A percentile compares a stretch with the other conserved stretches of the same genome.
These are phyloP conservation scores for Pythium phragmiticola DNA, from an alignment of 352 stramenopile genomes.

Conservation along the genomic window DNA sequence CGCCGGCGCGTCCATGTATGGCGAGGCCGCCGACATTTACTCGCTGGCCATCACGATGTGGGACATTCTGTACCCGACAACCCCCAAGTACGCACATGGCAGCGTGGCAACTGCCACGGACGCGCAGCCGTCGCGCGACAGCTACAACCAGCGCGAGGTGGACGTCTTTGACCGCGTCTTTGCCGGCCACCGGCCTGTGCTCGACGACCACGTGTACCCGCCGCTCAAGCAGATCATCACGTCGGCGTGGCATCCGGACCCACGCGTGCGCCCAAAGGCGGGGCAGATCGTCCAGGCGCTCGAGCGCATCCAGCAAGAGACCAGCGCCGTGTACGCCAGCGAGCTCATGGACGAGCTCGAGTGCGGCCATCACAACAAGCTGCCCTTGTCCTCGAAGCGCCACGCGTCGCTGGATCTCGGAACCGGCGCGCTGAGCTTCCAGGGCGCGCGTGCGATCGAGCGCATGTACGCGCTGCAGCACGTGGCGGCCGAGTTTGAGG, in stretches of 20 bases:
- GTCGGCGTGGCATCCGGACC: constrained; percentile 28
- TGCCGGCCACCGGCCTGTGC: constrained; percentile 26
- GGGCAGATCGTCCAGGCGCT: constrained; percentile 31
- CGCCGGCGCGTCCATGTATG: constrained; percentile 29
- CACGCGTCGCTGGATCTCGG: neutral
- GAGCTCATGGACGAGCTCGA: constrained; percentile 23
- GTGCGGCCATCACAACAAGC: neutral
- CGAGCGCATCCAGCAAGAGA: constrained; percentile 30
- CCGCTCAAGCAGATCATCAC: constrained; percentile 27
- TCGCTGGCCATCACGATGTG: constrained; percentile 49
- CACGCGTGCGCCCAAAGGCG: constrained; percentile 17
- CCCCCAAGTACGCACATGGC: constrained; percentile 27
- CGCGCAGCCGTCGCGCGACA: neutral
- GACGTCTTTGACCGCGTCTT: constrained; percentile 33
- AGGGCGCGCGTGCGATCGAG: constrained; percentile 23
- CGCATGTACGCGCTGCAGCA: constrained; percentile 12
- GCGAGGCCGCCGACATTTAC: constrained; percentile 47
- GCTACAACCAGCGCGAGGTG: constrained; percentile 12
- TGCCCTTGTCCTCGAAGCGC: no score
- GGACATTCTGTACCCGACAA: constrained; percentile 37
- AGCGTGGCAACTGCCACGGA: neutral
- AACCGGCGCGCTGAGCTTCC: constrained; percentile 19
- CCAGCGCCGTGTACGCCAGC: constrained; percentile 19
- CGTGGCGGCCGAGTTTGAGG: constrained; percentile 22
- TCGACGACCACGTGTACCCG: constrained; percentile 23